A percentile compares a stretch with the other conserved stretches of the same genome.
Evolutionary conservation across 1,284 basidiomycete genomes (phyloP).

Genomic region (Xerocomus nothofagi): DNA sequence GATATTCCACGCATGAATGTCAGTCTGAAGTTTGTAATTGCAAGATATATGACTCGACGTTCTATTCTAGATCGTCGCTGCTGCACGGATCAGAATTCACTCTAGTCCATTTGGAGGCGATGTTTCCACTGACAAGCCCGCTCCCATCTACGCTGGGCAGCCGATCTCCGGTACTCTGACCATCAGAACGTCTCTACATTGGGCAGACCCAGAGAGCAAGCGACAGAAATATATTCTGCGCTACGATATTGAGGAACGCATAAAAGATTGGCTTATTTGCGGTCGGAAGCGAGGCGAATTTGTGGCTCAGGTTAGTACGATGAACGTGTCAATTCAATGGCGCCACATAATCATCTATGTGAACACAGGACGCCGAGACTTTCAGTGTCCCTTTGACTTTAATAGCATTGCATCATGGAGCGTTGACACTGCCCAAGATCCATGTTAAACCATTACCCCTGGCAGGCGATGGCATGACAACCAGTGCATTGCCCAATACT

Average conservation of each 20-base stretch:
- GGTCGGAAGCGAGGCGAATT: constrained; percentile 81
- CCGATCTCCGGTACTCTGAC: constrained; percentile 65
- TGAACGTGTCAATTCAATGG: neutral
- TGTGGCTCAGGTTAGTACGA: constrained; percentile 52
- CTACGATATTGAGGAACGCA: constrained; percentile 75
- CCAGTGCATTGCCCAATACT: constrained; percentile 56
- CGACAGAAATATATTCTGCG: constrained; percentile 54
- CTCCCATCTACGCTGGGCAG: constrained; percentile 74
- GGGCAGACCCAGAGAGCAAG: constrained; percentile 54
- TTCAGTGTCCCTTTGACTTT: constrained; percentile 64
- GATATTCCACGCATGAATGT: constrained; percentile 82
- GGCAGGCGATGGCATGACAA: constrained; percentile 51
- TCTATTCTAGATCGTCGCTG: constrained; percentile 60
- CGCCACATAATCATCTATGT: constrained; percentile 6
- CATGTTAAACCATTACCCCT: constrained; percentile 57
- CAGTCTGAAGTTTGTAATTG: constrained; percentile 30
- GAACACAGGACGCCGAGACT: constrained; percentile 54
- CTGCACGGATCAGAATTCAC: constrained; percentile 58
- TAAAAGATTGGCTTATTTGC: constrained; percentile 80
- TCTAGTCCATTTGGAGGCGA: constrained; percentile 34
- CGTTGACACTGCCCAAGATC: constrained; percentile 71
- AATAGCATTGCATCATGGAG: constrained; percentile 77
- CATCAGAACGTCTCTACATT: constrained; percentile 72
- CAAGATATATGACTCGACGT: constrained; percentile 1
- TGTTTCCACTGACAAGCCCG: constrained; percentile 27